phyloP scores from a whole-genome alignment of 1,284 basidiomycete genomes.

The Erythrobasidium hasegawianum region DNA sequence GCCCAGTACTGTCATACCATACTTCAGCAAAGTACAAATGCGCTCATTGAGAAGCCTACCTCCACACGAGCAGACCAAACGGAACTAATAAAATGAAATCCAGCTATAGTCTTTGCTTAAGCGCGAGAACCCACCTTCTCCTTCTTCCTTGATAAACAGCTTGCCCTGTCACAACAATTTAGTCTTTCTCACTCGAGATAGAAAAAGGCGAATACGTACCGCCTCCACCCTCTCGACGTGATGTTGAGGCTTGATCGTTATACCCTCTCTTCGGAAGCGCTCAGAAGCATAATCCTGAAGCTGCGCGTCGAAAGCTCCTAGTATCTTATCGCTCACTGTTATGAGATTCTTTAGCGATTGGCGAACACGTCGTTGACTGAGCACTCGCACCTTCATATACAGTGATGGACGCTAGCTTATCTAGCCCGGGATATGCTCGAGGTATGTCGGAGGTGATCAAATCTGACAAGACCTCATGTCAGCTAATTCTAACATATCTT shows the following conservation, averaged over 20 bases:
- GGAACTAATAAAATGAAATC: constrained; percentile 55
- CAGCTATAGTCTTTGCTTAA: background rate
- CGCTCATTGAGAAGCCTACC: too few relatives aligned
- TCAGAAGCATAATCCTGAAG: constrained; percentile 43
- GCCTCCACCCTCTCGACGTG: constrained; percentile 39
- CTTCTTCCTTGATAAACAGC: constrained; percentile 43
- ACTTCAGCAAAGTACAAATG: too few relatives aligned
- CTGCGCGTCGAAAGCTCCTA: constrained; percentile 41
- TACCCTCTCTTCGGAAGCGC: constrained; percentile 41
- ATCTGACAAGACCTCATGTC: constrained; percentile 51
- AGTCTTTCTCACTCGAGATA: too few relatives aligned
- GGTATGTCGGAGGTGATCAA: constrained; percentile 70
- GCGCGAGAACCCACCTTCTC: constrained; percentile 34
- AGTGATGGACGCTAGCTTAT: constrained; percentile 27
- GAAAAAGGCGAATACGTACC: constrained; percentile 19
- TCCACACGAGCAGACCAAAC: constrained; percentile 76
- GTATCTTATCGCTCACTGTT: constrained; percentile 41
- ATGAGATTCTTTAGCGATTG: too few relatives aligned
- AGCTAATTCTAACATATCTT: too few relatives aligned
- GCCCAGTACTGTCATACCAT: constrained; percentile 57
- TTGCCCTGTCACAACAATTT: constrained; percentile 10
- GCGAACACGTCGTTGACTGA: too few relatives aligned
- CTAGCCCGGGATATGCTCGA: constrained; percentile 49
- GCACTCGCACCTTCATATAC: constrained; percentile 30
- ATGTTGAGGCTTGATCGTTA: constrained; percentile 36